Base-by-base conservation (phyloP, 495 filamentous ascomycete species). In the Trichocladium uniseriatum region DNA sequence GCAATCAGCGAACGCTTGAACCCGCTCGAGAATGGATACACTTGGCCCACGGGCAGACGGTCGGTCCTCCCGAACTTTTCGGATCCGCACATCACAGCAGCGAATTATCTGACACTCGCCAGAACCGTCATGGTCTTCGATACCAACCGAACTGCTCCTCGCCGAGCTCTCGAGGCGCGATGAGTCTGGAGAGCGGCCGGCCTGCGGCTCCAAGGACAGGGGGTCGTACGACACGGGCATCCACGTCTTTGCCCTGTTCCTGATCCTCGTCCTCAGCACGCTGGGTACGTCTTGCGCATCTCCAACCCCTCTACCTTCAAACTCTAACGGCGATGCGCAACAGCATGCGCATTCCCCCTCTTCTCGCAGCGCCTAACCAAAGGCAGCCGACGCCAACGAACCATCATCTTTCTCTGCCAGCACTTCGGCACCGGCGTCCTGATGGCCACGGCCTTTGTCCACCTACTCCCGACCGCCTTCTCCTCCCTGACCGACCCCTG, bases 361-460 rank as follows among this genome's bases (percentile, higher is more conserved):
- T 68, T 82, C 56, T 76, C 72, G 16, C 65, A 74, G 41, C 67
- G 76, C 59, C 58, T 66, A 29, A 66, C 75, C 28, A 58, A 55
- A 31, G 59, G 66, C 51, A 65, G 72, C 52, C 59, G 65, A 51
- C 56, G 64, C 38, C 67, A 74, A 53, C 62, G 58, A 43, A 71
- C 57, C 49, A 75, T 81, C 53, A 68, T 90, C 53, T 89, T 89
- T 66, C 63, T 85, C 38, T 86, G 83, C 24, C 83, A 86, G 43
- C 85, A 91, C 66, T 90, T 94, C 55, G 87, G 87, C 32, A 92
- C 87, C 5, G 87, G 87, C 19, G 87, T 94, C 8, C 68, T 94
- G 27, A 85, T 92, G 52, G 86, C 87, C 16, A 90, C 87, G n/a
- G 87, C 87, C 37, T 94, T 94, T 59, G 87, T 92, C 21, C 87